Evolutionary conservation across 208 protist species (phyloP).

Genomic region (Vickermania ingenoplastis): DNA sequence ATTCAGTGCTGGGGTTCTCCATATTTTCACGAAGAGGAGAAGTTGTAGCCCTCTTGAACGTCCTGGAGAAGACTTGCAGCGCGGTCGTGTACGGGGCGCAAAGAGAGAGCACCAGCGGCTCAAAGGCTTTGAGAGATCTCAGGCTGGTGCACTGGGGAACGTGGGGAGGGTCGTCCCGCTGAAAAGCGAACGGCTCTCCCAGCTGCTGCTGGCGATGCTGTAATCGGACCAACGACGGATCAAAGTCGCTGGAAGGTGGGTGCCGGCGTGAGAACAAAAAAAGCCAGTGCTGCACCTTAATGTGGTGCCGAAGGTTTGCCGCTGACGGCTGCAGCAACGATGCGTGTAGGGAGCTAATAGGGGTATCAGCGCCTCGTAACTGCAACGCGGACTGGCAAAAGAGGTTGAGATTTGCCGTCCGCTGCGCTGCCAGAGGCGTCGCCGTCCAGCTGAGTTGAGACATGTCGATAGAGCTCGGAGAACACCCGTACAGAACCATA

Average conservation of each 20-base stretch:
- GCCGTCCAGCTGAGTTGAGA: conserved; percentile 43
- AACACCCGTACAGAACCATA: conserved; percentile 47
- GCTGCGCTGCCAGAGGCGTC: conserved; percentile 34
- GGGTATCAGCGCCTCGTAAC: conserved; percentile 31
- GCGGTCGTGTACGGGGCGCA: too few species aligned
- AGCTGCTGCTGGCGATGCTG: conserved; percentile 35
- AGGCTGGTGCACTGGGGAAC: too few species aligned
- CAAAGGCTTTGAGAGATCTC: too few species aligned
- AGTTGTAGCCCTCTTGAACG: too few species aligned
- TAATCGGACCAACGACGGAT: conserved; percentile 33
- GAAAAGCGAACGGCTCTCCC: conserved; percentile 23
- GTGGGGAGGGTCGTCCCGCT: too few species aligned
- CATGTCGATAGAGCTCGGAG: conserved; percentile 44
- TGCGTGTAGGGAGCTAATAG: conserved; percentile 31
- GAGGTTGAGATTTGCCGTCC: conserved; percentile 34
- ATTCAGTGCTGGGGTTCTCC: background rate
- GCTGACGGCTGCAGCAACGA: conserved; percentile 22
- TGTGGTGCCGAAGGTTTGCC: conserved; percentile 34
- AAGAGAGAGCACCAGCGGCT: too few species aligned
- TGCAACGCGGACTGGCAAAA: conserved; percentile 39
- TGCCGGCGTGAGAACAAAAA: conserved; percentile 45
- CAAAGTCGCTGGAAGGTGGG: conserved; percentile 16
- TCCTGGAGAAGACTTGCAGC: too few species aligned
- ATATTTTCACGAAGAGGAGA: too few species aligned
- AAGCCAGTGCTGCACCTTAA: conserved; percentile 75